Evolutionary conservation across 2,329 filamentous ascomycete species (phyloP).

Genomic region (Hymenoscyphus fructigenus): DNA sequence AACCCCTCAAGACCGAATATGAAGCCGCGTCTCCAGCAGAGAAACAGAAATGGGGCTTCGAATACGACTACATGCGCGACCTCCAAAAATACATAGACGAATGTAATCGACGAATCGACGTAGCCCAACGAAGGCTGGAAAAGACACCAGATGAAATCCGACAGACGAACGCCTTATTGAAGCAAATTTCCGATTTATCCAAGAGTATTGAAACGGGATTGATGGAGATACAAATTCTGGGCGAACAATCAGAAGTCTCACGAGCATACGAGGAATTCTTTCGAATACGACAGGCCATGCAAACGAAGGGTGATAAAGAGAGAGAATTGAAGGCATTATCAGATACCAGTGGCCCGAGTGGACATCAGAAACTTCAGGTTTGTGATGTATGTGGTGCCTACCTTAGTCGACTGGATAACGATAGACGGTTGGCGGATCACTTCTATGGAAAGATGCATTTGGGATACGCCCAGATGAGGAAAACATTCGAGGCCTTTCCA

Average conservation of each 20-base stretch:
- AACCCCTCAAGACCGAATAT: conserved; percentile 86
- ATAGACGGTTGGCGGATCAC: conserved; percentile 89
- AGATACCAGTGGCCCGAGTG: conserved; percentile 88
- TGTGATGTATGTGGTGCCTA: conserved; percentile 99
- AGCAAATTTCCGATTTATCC: conserved; percentile 78
- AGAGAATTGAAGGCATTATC: conserved; percentile 85
- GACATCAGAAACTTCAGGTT: conserved; percentile 97
- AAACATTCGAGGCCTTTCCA: conserved; percentile 82
- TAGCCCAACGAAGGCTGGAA: conserved; percentile 84
- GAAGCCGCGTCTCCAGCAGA: conserved; percentile 70
- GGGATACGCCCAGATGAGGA: conserved; percentile 96
- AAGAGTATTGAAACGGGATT: conserved; percentile 79
- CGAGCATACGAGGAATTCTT: conserved; percentile 85
- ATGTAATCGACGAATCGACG: conserved; percentile 91
- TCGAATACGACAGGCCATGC: conserved; percentile 76
- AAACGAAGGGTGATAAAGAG: conserved; percentile 80
- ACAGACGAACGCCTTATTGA: conserved; percentile 87
- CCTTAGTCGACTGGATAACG: conserved; percentile 87
- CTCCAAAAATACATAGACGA: conserved; percentile 96
- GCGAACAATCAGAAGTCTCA: conserved; percentile 76
- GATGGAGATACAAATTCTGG: conserved; percentile 81
- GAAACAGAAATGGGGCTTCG: conserved; percentile 72
- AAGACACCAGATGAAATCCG: conserved; percentile 98
- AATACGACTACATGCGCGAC: conserved; percentile 95
- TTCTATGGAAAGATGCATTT: conserved; percentile 99